phyloP scores from a whole-genome alignment of 306 rosid genomes.

The Citrullus mucosospermus region DNA sequence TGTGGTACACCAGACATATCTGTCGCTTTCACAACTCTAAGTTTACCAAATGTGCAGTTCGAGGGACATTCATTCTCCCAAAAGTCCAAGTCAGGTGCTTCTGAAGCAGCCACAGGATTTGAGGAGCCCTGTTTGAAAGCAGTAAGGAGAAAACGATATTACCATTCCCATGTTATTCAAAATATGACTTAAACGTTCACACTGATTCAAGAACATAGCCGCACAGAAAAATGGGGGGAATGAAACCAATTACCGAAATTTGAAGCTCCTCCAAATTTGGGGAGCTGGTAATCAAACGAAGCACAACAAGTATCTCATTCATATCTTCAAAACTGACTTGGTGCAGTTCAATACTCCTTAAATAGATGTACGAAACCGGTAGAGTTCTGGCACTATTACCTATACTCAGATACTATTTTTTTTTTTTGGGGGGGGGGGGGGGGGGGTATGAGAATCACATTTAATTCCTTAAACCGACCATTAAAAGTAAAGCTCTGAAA shows the following conservation, averaged over 20 bases:
- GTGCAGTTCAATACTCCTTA: constrained; percentile 58
- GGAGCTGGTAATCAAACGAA: constrained; percentile 65
- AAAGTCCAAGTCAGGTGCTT: constrained; percentile 51
- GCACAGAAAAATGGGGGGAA: not conserved
- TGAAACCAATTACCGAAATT: constrained; percentile 48
- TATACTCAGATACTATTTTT: constrained; percentile 60
- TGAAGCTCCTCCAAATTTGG: constrained; percentile 77
- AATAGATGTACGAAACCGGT: constrained; percentile 35
- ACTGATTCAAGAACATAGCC: not conserved
- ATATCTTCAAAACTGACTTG: constrained; percentile 92
- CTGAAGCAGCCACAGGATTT: constrained; percentile 28
- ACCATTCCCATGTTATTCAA: not conserved
- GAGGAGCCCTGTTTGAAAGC: constrained; percentile 45
- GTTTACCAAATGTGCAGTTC: constrained; percentile 28
- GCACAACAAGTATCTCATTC: constrained; percentile 77
- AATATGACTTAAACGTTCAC: not conserved
- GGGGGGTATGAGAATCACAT: not conserved
- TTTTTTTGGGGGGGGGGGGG: constrained; percentile 15
- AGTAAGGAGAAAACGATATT: not conserved
- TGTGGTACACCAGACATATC: constrained; percentile 68
- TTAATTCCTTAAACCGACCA: not conserved
- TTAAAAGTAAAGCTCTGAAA: not conserved
- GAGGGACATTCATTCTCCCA: constrained; percentile 53
- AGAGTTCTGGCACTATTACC: constrained; percentile 36
- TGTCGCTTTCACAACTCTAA: constrained; percentile 52